Evolutionary conservation across 2,329 filamentous ascomycete species (phyloP).

Genomic region (Eutypella sp.): DNA sequence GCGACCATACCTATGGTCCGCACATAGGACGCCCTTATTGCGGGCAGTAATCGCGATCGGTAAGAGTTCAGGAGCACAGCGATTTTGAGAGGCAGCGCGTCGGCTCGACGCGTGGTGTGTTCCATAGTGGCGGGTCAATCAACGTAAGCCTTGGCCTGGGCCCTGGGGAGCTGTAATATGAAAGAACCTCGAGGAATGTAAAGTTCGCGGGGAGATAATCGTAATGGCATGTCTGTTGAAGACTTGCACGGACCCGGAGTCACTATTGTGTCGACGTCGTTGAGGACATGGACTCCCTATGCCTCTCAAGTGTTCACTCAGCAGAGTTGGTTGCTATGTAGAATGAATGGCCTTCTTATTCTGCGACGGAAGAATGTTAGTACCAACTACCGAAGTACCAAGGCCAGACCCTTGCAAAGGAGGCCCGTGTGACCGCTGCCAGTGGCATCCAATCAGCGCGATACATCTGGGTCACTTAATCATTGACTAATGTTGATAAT

Average conservation of each 20-base stretch:
- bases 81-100: constrained; percentile 22
- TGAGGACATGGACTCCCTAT: neutral
- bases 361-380: no score
- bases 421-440: no score
- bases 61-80: constrained; percentile 35
- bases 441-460: no score
- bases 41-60: constrained; percentile 29
- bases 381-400: no score
- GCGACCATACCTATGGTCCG: constrained; percentile 28
- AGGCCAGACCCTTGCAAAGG: no score
- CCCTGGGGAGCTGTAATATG: no score
- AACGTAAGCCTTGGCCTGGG: constrained; percentile 1
- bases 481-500: no score
- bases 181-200: no score
- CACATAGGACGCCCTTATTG: constrained; percentile 31
- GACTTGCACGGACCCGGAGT: neutral
- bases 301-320: neutral
- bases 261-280: neutral
- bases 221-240: constrained; percentile 1
- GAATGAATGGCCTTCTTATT: neutral
- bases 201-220: no score
- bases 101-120: neutral
- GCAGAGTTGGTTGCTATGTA: neutral
- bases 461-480: no score
- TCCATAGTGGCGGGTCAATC: neutral